Evolutionary conservation across 164 flowering plant species (phyloP), one percentile per base, ranked within the genome.

Genomic region (Umbellularia californica): DNA sequence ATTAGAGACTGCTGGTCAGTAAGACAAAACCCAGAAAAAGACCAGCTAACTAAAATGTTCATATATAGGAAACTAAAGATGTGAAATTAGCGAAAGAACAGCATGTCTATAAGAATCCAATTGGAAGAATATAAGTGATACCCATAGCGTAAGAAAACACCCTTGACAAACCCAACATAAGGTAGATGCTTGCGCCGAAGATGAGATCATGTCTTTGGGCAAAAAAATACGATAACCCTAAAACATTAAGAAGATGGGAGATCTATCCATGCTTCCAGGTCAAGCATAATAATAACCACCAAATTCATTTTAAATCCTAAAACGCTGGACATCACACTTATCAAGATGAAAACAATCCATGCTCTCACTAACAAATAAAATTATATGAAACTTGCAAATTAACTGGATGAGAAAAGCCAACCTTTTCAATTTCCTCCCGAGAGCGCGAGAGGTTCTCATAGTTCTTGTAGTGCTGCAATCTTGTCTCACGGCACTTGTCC

Each of bases 391-490:
- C 10, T 67, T 17, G 68, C 68, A 67, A 41, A 5, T 69, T n/a
- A 41, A 41, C 25, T 15, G 23, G 20, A 69, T 2, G 11, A 15
- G 23, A 22, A 33, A 68, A 58, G 62, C 69, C 33, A 55, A 92
- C 98, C 93, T 91, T 89, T 47, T 85, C 81, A 14, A 91, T 85
- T 52, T 86, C 84, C 70, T 62, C 78, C 3, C 79, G 88, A 17
- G 91, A 71, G 50, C 58, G 83, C 0, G 89, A 78, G 62, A 91
- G 85, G 76, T 77, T 89, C 86, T 89, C 90, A 51, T 82, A 91
- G 76, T 91, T 91, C 73, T 87, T 88, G 77, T 93, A 95, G 72
- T 90, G 89, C 85, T 82, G 89, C 83, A 95, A 81, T 65, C 99
- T 86, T 2, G 80, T 85, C 79, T 93, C 92, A 3, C 98, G 94